phyloP scores from a whole-genome alignment of 345 rosid genomes.

The Kernera saxatilis region DNA sequence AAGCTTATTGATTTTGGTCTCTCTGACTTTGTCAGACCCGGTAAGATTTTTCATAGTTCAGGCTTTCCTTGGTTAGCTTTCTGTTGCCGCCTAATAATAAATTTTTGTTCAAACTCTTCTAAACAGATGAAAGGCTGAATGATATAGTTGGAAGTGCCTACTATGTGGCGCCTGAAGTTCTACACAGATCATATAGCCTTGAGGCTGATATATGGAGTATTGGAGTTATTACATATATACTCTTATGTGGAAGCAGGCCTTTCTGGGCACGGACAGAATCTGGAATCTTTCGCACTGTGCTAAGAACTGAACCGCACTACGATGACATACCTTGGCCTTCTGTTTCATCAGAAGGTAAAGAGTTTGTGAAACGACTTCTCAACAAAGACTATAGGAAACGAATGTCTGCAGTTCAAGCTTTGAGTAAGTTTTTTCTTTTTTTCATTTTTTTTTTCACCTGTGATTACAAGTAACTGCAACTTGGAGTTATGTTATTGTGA shows the following conservation, averaged over 20 bases:
- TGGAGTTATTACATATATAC: slow-evolving; percentile 73
- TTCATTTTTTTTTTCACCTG: background rate
- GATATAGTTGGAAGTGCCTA: slow-evolving; percentile 88
- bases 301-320: slow-evolving; percentile 68
- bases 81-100: background rate
- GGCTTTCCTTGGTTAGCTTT: background rate
- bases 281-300: slow-evolving; percentile 76
- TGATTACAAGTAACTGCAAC: background rate
- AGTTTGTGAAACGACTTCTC: slow-evolving; percentile 77
- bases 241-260: slow-evolving; percentile 82
- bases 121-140: slow-evolving; percentile 69
- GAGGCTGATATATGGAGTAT: slow-evolving; percentile 92
- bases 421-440: slow-evolving; percentile 42
- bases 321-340: slow-evolving; percentile 83
- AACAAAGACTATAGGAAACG: slow-evolving; percentile 81
- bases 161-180: slow-evolving; percentile 86
- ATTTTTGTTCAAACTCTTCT: background rate
- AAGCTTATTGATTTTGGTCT: slow-evolving; percentile 86
- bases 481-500: background rate
- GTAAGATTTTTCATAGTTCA: slow-evolving; percentile 28
- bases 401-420: slow-evolving; percentile 83
- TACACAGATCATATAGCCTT: slow-evolving; percentile 73
- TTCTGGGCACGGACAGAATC: slow-evolving; percentile 90
- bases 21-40: slow-evolving; percentile 77
- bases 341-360: slow-evolving; percentile 66